Evolutionary conservation across 164 flowering plant genomes (phyloP).

Genomic region (Liquidambar formosana): DNA sequence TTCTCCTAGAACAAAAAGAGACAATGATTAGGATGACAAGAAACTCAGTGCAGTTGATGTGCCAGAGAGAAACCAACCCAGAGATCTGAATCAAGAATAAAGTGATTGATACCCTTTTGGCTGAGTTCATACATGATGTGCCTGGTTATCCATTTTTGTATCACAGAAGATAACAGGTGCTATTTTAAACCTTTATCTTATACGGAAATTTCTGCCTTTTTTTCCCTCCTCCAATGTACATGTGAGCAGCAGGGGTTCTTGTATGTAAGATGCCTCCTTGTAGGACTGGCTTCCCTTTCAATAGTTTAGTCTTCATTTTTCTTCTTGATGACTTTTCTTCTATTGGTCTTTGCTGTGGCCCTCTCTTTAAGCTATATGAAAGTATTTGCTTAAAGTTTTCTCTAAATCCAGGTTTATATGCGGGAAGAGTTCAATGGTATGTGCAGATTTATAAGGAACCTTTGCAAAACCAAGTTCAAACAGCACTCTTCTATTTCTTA

Average conservation of each 20-base stretch:
- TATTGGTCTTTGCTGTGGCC: neutral
- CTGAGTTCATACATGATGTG: constrained; percentile 7
- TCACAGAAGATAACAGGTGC: constrained; percentile 23
- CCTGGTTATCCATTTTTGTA: constrained; percentile 31
- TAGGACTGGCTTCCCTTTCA: constrained; percentile 8
- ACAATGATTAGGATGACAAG: constrained; percentile 17
- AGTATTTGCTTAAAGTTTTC: too few species aligned
- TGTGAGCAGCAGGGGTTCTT: constrained; percentile 20
- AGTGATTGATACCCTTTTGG: neutral
- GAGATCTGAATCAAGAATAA: neutral
- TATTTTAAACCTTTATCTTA: neutral
- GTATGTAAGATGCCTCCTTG: constrained; percentile 15
- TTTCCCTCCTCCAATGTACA: constrained; percentile 16
- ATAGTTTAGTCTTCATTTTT: neutral
- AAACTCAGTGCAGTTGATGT: neutral
- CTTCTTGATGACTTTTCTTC: neutral
- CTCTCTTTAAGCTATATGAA: neutral
- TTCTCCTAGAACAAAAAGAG: neutral
- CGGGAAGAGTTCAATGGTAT: too few species aligned
- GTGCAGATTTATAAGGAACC: too few species aligned
- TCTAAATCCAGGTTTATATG: too few species aligned
- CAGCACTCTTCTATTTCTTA: too few species aligned
- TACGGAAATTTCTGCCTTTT: constrained; percentile 12
- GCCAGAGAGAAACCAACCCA: neutral
- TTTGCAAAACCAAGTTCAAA: too few species aligned